A percentile compares a stretch with the other conserved stretches of the same genome.
Conservation (phyloP, 768 basidiomycete genomes). For the Pleurotus eryngii region DNA sequence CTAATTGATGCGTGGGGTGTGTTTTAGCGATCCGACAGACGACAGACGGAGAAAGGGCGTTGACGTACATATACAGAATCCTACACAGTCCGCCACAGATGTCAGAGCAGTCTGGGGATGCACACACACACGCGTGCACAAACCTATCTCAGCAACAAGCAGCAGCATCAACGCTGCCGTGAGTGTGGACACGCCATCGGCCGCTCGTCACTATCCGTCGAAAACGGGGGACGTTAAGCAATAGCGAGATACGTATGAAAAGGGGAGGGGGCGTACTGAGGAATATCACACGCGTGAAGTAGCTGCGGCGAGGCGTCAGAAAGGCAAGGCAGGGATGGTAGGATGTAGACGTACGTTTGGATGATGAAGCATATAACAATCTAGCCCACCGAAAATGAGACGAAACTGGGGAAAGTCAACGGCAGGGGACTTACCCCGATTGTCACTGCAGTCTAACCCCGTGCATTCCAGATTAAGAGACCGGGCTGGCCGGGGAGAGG, state of each 20-base stretch:
- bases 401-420: too few species aligned
- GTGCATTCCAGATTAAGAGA: background rate
- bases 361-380: conserved; percentile 1
- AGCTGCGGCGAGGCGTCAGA: background rate
- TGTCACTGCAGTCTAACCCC: background rate
- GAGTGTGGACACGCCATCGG: background rate
- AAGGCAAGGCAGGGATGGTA: too few species aligned
- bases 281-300: conserved; percentile 1
- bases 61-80: background rate
- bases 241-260: background rate
- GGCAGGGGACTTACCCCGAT: too few species aligned
- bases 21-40: background rate
- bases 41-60: background rate
- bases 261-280: background rate
- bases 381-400: background rate
- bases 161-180: background rate
- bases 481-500: background rate
- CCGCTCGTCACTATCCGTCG: background rate
- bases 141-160: too few species aligned
- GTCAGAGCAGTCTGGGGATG: too few species aligned
- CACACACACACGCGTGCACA: too few species aligned
- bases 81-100: background rate
- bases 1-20: background rate
- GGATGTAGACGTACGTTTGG: background rate
- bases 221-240: background rate